phyloP scores from a whole-genome alignment of 768 basidiomycete species.

The Boletus patriciae region DNA sequence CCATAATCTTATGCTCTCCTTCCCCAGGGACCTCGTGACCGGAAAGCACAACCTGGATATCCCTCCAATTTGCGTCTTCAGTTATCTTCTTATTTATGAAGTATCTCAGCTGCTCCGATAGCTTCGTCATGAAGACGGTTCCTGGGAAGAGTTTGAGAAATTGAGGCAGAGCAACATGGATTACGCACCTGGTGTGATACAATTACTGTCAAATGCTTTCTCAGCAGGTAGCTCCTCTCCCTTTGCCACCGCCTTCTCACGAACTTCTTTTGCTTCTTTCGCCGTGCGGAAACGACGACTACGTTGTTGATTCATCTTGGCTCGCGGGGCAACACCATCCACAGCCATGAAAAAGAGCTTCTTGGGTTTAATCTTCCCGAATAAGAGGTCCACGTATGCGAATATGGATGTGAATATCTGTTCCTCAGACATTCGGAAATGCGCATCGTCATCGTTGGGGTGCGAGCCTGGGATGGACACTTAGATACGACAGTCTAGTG shows the following conservation, averaged over 20 bases:
- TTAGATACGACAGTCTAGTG: neutral
- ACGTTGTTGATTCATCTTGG: conserved; percentile 99
- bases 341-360: conserved; percentile 99
- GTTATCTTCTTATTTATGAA: conserved; percentile 98
- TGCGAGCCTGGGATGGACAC: conserved; percentile 64
- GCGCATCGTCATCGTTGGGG: conserved; percentile 94
- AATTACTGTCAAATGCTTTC: conserved; percentile 98
- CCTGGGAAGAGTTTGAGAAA: conserved; percentile 43
- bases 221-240: conserved; percentile 91
- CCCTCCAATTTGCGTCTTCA: conserved; percentile 94
- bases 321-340: conserved; percentile 94
- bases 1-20: conserved; percentile 99
- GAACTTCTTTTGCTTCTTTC: conserved; percentile 83
- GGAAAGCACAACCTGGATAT: conserved; percentile 88
- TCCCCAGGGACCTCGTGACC: conserved; percentile 99
- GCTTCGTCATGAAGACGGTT: conserved; percentile 90
- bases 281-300: conserved; percentile 92
- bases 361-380: conserved; percentile 96
- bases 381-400: conserved; percentile 94
- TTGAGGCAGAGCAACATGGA: neutral
- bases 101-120: conserved; percentile 92
- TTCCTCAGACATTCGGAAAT: conserved; percentile 94
- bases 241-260: conserved; percentile 82
- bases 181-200: conserved; percentile 90
- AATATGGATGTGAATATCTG: conserved; percentile 98